A percentile compares a stretch with the other conserved stretches of the same genome.
These are phyloP conservation scores for Daldinia concentrica DNA, from an alignment of 495 filamentous ascomycete genomes.

Conservation along the genomic window DNA sequence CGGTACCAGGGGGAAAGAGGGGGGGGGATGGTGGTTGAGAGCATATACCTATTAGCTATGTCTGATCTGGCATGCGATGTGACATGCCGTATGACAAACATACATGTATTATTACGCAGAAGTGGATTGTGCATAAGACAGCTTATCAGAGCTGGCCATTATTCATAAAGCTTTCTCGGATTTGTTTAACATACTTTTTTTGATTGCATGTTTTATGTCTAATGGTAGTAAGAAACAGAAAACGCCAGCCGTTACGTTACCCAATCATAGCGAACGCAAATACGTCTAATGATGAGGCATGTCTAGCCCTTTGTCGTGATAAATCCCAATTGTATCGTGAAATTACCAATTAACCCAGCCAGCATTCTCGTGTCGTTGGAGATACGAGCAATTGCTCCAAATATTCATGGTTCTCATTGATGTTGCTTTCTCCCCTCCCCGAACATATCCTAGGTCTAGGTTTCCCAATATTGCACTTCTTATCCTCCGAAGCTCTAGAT, in stretches of 20 bases:
- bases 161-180: background rate
- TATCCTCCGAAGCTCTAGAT: conserved; percentile 37
- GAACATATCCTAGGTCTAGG: background rate
- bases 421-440: background rate
- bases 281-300: background rate
- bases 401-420: background rate
- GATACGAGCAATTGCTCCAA: background rate
- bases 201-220: background rate
- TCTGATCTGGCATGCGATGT: conserved; percentile 21
- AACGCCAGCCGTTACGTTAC: background rate
- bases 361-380: background rate
- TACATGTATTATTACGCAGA: conserved; percentile 25
- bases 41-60: conserved; percentile 19
- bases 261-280: background rate
- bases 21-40: conserved; percentile 2
- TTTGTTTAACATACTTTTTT: conserved; percentile 5
- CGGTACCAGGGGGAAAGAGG: background rate
- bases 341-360: background rate
- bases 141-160: conserved; percentile 15
- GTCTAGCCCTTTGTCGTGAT: conserved; percentile 1
- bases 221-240: background rate
- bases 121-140: conserved; percentile 24
- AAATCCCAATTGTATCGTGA: background rate
- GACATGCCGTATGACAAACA: conserved; percentile 3
- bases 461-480: background rate